These are phyloP conservation scores for Hypoxylon trugodes DNA, from an alignment of 495 filamentous ascomycete species.

Conservation along the genomic window DNA sequence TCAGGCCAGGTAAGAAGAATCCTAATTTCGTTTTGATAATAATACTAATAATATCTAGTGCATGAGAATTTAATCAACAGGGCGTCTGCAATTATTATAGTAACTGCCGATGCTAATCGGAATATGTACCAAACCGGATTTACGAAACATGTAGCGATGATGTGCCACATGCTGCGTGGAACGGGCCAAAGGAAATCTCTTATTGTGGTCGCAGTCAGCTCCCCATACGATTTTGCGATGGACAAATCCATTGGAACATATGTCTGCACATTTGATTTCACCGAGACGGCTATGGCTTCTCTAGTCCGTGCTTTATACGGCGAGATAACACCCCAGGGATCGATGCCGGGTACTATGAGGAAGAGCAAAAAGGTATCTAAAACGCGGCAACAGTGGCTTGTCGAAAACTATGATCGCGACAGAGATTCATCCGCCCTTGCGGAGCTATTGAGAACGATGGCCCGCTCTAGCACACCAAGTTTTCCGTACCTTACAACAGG, in stretches of 20 bases:
- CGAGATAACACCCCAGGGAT: conserved; percentile 74
- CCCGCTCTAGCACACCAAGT: conserved; percentile 63
- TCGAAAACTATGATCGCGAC: conserved; percentile 82
- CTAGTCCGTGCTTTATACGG: conserved; percentile 84
- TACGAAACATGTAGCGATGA: conserved; percentile 92
- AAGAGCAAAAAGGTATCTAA: conserved; percentile 84
- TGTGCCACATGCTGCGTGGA: conserved; percentile 70
- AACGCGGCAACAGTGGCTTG: conserved; percentile 87
- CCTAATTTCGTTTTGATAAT: neutral
- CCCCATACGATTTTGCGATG: conserved; percentile 95
- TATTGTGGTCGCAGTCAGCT: conserved; percentile 88
- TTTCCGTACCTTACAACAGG: conserved; percentile 71
- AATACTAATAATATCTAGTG: conserved; percentile 51
- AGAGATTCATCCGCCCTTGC: conserved; percentile 75
- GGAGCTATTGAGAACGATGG: conserved; percentile 69
- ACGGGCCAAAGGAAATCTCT: conserved; percentile 73
- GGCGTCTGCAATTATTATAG: conserved; percentile 82
- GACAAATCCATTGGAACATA: conserved; percentile 86
- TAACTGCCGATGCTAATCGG: conserved; percentile 89
- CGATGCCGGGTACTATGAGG: conserved; percentile 79
- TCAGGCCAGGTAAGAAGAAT: conserved; percentile 66
- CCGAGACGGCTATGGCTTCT: conserved; percentile 84
- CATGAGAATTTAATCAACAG: conserved; percentile 90
- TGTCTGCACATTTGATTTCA: conserved; percentile 93
- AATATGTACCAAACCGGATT: conserved; percentile 92